Conservation (phyloP, 495 filamentous ascomycete species). For the Annulohypoxylon moriforme region DNA sequence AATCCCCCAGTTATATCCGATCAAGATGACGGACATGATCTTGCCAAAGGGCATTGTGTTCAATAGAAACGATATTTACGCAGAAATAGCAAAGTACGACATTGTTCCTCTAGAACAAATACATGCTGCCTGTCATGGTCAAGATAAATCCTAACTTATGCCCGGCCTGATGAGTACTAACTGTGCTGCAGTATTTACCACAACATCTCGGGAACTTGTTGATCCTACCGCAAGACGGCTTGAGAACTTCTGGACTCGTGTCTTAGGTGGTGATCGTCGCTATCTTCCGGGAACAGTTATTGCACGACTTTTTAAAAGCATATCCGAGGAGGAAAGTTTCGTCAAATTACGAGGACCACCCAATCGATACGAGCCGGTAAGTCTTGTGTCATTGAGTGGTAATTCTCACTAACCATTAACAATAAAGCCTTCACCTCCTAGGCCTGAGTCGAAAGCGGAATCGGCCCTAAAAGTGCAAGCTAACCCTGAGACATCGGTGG, state of each 20-base stretch:
- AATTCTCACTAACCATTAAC: constrained; percentile 22
- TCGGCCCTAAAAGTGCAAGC: constrained; percentile 22
- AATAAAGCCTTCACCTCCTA: constrained; percentile 40
- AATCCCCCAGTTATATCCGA: constrained; percentile 29
- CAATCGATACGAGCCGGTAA: constrained; percentile 59
- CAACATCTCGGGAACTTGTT: constrained; percentile 59
- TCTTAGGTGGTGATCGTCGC: constrained; percentile 63
- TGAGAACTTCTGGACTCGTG: constrained; percentile 69
- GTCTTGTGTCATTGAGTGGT: constrained; percentile 23
- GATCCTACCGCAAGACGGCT: constrained; percentile 65
- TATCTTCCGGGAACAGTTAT: constrained; percentile 58
- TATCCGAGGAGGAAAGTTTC: constrained; percentile 61
- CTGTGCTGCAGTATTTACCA: constrained; percentile 59
- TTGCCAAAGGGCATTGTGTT: constrained; percentile 62
- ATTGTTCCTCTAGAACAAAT: constrained; percentile 61
- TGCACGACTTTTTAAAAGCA: constrained; percentile 60
- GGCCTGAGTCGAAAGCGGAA: constrained; percentile 34
- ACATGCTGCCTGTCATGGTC: constrained; percentile 63
- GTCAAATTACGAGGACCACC: constrained; percentile 58
- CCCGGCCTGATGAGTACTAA: constrained; percentile 31
- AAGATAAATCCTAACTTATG: constrained; percentile 42
- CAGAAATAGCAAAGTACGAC: constrained; percentile 60
- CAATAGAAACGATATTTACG: constrained; percentile 58
- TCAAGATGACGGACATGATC: constrained; percentile 51
- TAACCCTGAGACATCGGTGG: constrained; percentile 20